Percentiles rank a stretch among this genome's conserved stretches.
These are phyloP conservation scores for Phyllostachys edulis DNA, from an alignment of 176 grass and related monocot genomes.

Conservation along the genomic window DNA sequence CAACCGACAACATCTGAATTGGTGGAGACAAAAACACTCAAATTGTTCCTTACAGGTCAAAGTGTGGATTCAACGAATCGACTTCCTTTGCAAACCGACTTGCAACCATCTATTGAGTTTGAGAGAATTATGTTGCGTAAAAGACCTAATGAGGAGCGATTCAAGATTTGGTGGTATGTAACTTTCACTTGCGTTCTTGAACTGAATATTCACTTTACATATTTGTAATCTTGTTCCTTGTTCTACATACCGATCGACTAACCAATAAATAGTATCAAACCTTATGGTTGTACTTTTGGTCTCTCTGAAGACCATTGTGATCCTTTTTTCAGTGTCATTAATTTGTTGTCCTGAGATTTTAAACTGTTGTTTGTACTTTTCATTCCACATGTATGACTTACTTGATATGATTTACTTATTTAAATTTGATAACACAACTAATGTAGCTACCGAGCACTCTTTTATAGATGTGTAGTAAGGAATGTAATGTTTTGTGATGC, in stretches of 20 bases:
- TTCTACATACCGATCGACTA: not conserved
- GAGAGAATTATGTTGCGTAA: constrained; percentile 66
- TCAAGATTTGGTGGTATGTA: constrained; percentile 64
- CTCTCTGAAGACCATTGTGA: not conserved
- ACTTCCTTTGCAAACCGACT: constrained; percentile 33
- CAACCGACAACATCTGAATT: constrained; percentile 18
- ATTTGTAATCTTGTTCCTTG: not conserved
- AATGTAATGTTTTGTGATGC: too few relatives aligned
- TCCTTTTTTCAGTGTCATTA: not conserved
- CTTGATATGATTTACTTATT: too few relatives aligned
- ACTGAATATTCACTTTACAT: not conserved
- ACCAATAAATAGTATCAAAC: not conserved
- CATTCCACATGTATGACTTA: too few relatives aligned
- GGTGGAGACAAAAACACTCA: constrained; percentile 35
- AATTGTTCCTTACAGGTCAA: constrained; percentile 53
- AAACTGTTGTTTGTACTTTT: too few relatives aligned
- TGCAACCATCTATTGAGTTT: constrained; percentile 63
- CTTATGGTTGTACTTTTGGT: not conserved
- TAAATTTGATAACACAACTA: too few relatives aligned
- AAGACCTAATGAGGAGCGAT: constrained; percentile 56
- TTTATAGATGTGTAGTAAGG: too few relatives aligned
- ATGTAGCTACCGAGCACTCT: too few relatives aligned
- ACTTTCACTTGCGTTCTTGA: constrained; percentile 17
- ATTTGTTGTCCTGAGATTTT: too few relatives aligned
- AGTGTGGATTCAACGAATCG: constrained; percentile 22